phyloP scores from a whole-genome alignment of 108 stramenopile genomes.

The Nitzschia inconspicua region DNA sequence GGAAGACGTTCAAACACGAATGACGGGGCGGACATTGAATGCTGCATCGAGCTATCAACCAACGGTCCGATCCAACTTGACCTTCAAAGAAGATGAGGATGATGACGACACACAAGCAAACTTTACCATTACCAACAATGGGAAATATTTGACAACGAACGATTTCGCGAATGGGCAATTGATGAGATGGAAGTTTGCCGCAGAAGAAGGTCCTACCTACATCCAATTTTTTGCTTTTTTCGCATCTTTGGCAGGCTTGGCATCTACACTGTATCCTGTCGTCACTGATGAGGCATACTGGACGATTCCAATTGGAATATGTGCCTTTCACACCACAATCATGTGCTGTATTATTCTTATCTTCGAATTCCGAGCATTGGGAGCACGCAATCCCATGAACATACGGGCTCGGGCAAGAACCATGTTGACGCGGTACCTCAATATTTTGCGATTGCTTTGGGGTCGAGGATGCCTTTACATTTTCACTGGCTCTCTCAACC shows the following conservation, averaged over 20 bases:
- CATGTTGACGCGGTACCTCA: conserved; percentile 31
- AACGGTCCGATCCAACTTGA: neutral
- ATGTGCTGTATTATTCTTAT: conserved; percentile 26
- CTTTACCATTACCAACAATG: conserved; percentile 22
- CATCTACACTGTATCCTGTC: conserved; percentile 28
- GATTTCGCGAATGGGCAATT: conserved; percentile 45
- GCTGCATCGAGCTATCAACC: neutral
- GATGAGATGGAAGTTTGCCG: conserved; percentile 49
- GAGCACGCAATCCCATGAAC: conserved; percentile 22
- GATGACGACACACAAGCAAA: neutral
- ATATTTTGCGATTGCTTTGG: conserved; percentile 45
- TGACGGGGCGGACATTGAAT: neutral
- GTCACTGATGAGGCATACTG: conserved; percentile 15
- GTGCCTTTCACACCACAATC: conserved; percentile 23
- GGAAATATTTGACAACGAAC: conserved; percentile 30
- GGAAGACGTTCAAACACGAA: neutral
- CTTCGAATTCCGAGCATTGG: conserved; percentile 39
- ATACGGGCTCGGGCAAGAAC: conserved; percentile 31
- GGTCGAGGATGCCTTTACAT: conserved; percentile 58
- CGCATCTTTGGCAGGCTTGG: conserved; percentile 22
- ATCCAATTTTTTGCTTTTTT: conserved; percentile 33
- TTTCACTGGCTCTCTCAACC: conserved; percentile 39
- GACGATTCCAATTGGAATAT: conserved; percentile 17
- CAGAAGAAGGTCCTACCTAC: conserved; percentile 46
- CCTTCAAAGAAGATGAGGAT: neutral